These are phyloP conservation scores for Colletotrichum sp. DNA, from an alignment of 2,329 filamentous ascomycete genomes.

Conservation along the genomic window DNA sequence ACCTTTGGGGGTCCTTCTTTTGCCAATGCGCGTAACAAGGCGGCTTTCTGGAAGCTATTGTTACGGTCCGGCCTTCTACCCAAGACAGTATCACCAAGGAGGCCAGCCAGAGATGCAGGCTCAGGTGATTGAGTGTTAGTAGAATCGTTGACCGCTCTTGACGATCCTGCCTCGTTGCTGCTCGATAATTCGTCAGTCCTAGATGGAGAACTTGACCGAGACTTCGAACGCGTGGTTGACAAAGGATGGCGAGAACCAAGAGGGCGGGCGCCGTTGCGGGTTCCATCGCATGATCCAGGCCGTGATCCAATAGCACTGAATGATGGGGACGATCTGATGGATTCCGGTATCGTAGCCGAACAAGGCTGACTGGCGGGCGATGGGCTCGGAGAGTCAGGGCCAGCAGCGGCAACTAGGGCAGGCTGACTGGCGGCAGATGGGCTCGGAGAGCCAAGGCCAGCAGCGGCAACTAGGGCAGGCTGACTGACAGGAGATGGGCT, in stretches of 20 bases:
- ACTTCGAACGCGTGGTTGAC: background rate
- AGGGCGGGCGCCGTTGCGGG: background rate
- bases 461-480: no score
- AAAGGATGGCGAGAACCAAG: background rate
- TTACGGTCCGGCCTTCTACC: background rate
- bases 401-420: no score
- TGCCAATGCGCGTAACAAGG: background rate
- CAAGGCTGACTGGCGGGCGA: background rate
- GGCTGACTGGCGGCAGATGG: no score
- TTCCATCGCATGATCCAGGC: background rate
- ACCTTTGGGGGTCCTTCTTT: background rate
- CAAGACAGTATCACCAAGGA: background rate
- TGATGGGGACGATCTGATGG: background rate
- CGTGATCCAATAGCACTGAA: background rate
- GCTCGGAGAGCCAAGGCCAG: no score
- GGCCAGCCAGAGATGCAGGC: background rate
- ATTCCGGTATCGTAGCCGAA: background rate
- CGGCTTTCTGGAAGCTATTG: background rate
- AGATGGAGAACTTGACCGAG: background rate
- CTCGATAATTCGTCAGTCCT: background rate
- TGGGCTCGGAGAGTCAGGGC: no score
- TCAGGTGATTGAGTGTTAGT: background rate
- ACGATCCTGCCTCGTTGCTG: background rate
- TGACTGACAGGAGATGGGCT: background rate
- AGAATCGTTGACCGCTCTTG: background rate